Base-by-base conservation (phyloP, 176 grass and related monocot species). In the Aegilops sharonensis region DNA sequence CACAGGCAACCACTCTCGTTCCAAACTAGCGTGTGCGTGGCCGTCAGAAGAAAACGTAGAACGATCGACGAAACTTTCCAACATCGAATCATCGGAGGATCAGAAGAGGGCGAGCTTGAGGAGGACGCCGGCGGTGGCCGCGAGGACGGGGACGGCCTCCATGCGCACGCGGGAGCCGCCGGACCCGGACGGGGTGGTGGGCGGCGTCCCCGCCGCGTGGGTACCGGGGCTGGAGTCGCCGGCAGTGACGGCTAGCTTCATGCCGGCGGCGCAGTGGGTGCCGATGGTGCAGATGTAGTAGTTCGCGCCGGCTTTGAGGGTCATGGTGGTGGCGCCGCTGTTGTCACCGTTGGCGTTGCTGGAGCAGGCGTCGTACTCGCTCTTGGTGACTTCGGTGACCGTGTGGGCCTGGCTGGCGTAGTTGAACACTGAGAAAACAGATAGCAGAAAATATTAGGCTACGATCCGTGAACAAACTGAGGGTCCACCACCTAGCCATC, bases 231-330 rank as follows among this genome's bases (percentile, higher is more conserved):
- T 50, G 57, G 89, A 86, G 80, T 68, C 84, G 4, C 52, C 61
- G 18, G 80, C 94, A 30, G 37, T 80, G 78, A 99, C 68, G 30
- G 92, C 61, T 15, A 99, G 69, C 89, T 99, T 99, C 90, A 94
- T 93, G 72, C 97, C 97, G 10, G 0, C 0, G 50, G 20, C 0
- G 92, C 97, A 99, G 89, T 99, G 97, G 29, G 35, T 2, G 25
- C 50, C 0, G 80, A 96, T 0, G 35, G 64, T 40, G 85, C 97
- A 99, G 81, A 99, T 94, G 92, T 78, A 99, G 90, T 94, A 94
- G 72, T 81, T 83, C 25, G 11, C 70, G 52, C 89, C 94, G 9
- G 86, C 4, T 48, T 3, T n/a, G 62, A 99, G 89, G 9, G 36
- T n/a, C 52, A 87, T 3, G 76, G 78, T 94, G 47, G 97, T 80